Evolutionary conservation across 2,329 filamentous ascomycete genomes (phyloP).

Genomic region (Calonectria hawksworthii): DNA sequence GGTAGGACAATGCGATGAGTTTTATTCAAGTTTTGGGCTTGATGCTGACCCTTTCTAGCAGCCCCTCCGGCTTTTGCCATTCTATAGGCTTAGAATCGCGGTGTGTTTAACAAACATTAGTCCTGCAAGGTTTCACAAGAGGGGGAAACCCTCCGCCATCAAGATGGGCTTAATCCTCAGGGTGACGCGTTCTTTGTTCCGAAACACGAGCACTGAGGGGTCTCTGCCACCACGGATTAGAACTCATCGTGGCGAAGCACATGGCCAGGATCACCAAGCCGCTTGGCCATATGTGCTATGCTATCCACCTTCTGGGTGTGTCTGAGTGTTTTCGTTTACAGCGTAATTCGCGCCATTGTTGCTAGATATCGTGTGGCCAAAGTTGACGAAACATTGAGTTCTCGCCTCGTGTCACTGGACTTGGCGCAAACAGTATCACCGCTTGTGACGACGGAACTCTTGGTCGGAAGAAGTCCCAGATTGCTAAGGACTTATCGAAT

Average conservation of each 20-base stretch:
- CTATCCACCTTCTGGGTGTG: constrained; percentile 12
- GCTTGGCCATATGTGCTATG: not conserved
- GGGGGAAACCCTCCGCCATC: not conserved
- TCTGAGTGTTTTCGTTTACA: constrained; percentile 1
- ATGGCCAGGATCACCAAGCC: constrained; percentile 15
- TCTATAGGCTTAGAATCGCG: not conserved
- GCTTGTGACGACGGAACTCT: not conserved
- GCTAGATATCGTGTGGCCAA: not conserved
- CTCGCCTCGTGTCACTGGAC: not conserved
- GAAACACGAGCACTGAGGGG: not conserved
- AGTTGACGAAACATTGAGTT: not conserved
- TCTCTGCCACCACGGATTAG: not conserved
- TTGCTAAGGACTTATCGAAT: not conserved
- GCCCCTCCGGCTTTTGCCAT: not conserved
- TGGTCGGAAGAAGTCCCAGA: not conserved
- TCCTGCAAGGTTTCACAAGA: not conserved
- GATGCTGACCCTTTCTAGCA: not conserved
- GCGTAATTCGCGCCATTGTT: constrained; percentile 3
- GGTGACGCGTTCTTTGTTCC: constrained; percentile 20
- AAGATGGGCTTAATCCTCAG: not conserved
- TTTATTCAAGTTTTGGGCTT: not conserved
- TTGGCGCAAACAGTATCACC: not conserved
- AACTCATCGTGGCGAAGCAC: constrained; percentile 26
- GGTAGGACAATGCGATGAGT: not conserved
- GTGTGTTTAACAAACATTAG: not conserved